These are phyloP conservation scores for Acrocalymma vagum DNA, from an alignment of 2,329 filamentous ascomycete genomes.

Conservation along the genomic window DNA sequence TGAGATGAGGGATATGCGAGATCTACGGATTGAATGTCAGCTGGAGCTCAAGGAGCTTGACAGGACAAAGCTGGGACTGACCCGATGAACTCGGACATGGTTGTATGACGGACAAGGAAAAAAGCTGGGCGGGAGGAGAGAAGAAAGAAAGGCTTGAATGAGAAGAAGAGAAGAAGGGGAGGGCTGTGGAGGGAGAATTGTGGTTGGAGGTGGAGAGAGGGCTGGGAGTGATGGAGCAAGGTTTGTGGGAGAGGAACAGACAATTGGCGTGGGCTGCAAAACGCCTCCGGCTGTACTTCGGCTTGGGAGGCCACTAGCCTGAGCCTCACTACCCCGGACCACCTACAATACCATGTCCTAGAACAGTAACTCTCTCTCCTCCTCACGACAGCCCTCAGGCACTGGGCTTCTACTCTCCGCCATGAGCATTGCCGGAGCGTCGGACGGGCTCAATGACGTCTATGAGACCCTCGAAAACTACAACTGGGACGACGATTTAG, in stretches of 20 bases:
- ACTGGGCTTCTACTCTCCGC: conserved; percentile 7
- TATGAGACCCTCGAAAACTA: conserved; percentile 72
- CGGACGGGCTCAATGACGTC: conserved; percentile 43
- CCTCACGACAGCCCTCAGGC: conserved; percentile 20
- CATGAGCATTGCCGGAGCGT: conserved; percentile 34
- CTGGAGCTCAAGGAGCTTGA: conserved; percentile 40
- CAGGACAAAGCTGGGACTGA: conserved; percentile 53
- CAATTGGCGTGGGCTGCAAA: conserved; percentile 24
- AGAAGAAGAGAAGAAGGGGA: conserved; percentile 19
- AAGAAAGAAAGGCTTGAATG: conserved; percentile 21
- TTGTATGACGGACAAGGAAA: conserved; percentile 28
- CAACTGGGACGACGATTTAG: conserved; percentile 72
- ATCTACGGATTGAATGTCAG: conserved; percentile 62
- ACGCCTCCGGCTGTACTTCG: conserved; percentile 21
- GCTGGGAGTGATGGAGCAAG: conserved; percentile 12
- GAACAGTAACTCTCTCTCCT: conserved; percentile 22
- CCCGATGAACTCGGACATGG: conserved; percentile 71
- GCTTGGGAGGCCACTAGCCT: conserved; percentile 12
- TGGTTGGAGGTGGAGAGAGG: conserved; percentile 18
- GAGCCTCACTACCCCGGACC: conserved; percentile 13
- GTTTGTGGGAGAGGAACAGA: conserved; percentile 16
- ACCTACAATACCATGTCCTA: conserved; percentile 9
- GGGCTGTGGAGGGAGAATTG: conserved; percentile 15
- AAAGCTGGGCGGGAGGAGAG: conserved; percentile 20
- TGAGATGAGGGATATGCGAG: conserved; percentile 95